These are phyloP conservation scores for Sextonia rubra DNA, from an alignment of 164 flowering plant genomes.

Conservation along the genomic window DNA sequence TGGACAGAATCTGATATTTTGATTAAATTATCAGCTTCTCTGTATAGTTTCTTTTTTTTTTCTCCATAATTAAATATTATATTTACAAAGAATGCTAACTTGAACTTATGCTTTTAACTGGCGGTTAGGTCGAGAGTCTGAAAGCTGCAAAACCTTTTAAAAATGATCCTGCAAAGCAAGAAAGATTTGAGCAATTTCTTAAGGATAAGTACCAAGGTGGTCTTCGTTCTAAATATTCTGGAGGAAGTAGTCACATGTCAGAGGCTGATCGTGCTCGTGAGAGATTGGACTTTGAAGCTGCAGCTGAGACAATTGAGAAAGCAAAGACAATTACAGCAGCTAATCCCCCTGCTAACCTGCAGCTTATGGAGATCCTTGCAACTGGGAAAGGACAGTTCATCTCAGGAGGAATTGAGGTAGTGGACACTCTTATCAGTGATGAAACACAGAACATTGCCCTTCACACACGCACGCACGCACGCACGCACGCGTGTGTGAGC, in stretches of 20 bases:
- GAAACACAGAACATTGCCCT: too few relatives aligned
- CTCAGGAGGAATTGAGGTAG: slow-evolving; percentile 64
- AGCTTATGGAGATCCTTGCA: slow-evolving; percentile 32
- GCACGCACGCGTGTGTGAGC: too few relatives aligned
- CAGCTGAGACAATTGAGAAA: slow-evolving; percentile 73
- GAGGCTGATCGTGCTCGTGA: slow-evolving; percentile 93
- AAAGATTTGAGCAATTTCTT: slow-evolving; percentile 82
- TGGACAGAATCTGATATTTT: background rate
- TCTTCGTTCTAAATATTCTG: slow-evolving; percentile 59
- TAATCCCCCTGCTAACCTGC: slow-evolving; percentile 24
- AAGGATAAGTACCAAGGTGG: slow-evolving; percentile 92
- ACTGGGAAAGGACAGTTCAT: slow-evolving; percentile 57
- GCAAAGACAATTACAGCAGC: slow-evolving; percentile 34
- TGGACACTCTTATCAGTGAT: background rate
- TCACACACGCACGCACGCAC: too few relatives aligned
- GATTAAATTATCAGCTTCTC: background rate
- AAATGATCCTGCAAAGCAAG: slow-evolving; percentile 85
- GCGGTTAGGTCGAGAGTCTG: slow-evolving; percentile 20
- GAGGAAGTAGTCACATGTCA: slow-evolving; percentile 65
- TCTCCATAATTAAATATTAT: too few relatives aligned
- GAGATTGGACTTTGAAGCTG: slow-evolving; percentile 95
- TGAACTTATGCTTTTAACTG: background rate
- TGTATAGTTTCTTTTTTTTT: background rate
- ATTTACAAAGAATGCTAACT: background rate
- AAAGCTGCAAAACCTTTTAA: slow-evolving; percentile 68